Conservation (phyloP, 2,329 filamentous ascomycete species). For the Penicillium italicum region DNA sequence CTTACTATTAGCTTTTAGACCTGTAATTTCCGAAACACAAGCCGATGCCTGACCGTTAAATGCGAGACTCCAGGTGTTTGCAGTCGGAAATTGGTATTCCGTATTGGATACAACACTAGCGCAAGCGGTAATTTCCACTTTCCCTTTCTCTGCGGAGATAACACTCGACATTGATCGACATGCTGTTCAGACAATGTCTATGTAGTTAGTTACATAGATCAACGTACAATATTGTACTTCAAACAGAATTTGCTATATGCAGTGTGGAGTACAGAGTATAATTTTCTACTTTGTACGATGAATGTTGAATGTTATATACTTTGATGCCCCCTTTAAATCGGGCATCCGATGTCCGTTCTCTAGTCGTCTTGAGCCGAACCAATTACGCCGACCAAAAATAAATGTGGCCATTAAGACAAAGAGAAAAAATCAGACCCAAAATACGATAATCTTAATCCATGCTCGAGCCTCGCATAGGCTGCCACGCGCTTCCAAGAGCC, state of each 20-base stretch:
- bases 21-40: no score
- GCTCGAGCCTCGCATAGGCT: neutral
- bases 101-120: neutral
- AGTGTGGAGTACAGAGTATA: neutral
- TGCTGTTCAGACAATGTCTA: neutral
- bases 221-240: neutral
- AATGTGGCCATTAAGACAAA: neutral
- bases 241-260: neutral
- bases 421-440: constrained; percentile 1
- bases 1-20: no score
- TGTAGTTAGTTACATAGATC: neutral
- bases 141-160: neutral
- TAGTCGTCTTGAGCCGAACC: neutral
- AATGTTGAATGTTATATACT: neutral
- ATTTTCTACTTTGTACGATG: neutral
- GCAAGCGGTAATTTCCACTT: neutral
- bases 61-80: constrained; percentile 9
- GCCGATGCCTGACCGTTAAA: no score
- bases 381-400: neutral
- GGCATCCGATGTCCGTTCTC: neutral
- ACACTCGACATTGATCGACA: constrained; percentile 1
- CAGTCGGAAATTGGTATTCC: neutral
- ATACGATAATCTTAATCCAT: constrained; percentile 1
- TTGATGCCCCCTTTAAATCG: neutral
- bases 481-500: neutral